A percentile compares a stretch with the other conserved stretches of the same genome.
These are phyloP conservation scores for Mortierella sp. DNA, from an alignment of 371 early-diverging fungal genomes.

Conservation along the genomic window DNA sequence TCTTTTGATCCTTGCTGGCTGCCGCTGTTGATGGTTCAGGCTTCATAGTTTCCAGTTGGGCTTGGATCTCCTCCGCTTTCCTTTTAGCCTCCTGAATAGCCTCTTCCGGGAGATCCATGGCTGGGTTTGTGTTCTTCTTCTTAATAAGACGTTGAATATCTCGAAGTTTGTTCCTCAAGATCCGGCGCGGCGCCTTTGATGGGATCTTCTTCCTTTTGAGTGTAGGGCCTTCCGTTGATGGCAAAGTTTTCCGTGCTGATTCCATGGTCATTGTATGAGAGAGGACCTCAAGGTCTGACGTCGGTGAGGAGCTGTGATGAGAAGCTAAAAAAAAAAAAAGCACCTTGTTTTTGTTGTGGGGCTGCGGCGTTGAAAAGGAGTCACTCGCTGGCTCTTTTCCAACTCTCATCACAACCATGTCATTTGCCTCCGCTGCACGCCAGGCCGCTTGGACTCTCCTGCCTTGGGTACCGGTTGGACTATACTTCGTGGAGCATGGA, in stretches of 20 bases:
- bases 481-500: slow-evolving; percentile 70
- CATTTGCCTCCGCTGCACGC: slow-evolving; percentile 15
- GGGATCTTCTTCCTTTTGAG: slow-evolving; percentile 28
- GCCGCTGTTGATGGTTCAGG: slow-evolving; percentile 6
- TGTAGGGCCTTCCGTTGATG: slow-evolving; percentile 17
- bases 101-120: slow-evolving; percentile 32
- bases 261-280: no score
- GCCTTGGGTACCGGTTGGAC: slow-evolving; percentile 69
- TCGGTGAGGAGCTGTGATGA: no score
- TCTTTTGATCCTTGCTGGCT: slow-evolving; percentile 1
- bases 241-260: no score
- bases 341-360: not conserved
- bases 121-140: slow-evolving; percentile 33
- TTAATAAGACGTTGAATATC: slow-evolving; percentile 41
- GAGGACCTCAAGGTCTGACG: no score
- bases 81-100: slow-evolving; percentile 28
- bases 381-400: no score
- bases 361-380: no score
- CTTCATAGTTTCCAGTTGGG: slow-evolving; percentile 25
- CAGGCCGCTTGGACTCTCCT: slow-evolving; percentile 22
- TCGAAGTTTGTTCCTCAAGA: slow-evolving; percentile 41
- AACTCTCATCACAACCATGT: not conserved
- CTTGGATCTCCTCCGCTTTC: slow-evolving; percentile 24
- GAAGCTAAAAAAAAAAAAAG: no score
- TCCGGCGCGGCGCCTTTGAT: slow-evolving; percentile 47